Base-by-base conservation (phyloP, 208 protist species). In the Strigomonas culicis region DNA sequence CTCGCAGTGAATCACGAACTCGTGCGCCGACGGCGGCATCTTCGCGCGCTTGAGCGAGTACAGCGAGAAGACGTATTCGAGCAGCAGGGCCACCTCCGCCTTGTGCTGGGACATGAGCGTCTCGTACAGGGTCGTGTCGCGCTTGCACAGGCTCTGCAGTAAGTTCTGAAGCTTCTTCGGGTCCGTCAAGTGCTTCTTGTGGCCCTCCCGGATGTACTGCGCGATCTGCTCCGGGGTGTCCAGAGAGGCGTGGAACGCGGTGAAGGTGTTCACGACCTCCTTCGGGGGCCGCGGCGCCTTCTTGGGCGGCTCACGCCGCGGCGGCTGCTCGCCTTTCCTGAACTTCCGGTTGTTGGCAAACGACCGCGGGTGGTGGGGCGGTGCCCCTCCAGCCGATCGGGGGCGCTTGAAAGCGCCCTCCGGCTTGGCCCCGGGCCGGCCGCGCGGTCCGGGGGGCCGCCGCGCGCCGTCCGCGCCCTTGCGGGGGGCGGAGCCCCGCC, bases 1-100 rank as follows among this genome's bases (percentile, higher is more conserved):
- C 58, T 95, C 86, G 58, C 86, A 93, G 50, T 86, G 89, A 49
- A 95, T 88, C 21, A 92, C 50, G 63, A 91, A 95, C 63, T 95
- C 86, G 62, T 93, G 89, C 17, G 74, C 79, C 4, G 75, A 46
- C 0, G 86, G 83, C 10, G 49, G 63, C 58, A 89, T 75, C 0
- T 72, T 36, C 4, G 58, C 53, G 25, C 76, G 77, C n/a, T 70
- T 68, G 27, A 77, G 49, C 11, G 80, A 77, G 62, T 79, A 88
- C 27, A 90, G 27, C 22, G 82, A 68, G 62, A 83, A 81, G 63
- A 95, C 70, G 21, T 75, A 70, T 62, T 91, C 83, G 1, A 95
- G 74, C 4, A 82, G 50, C 1, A 77, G 63, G 21, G 77, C 65
- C 0, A 92, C 75, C 43, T 86, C 72, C 2, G 58, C 30, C 63